Base-by-base conservation (phyloP, 495 filamentous ascomycete species). In the Trichoderma erinaceum region DNA sequence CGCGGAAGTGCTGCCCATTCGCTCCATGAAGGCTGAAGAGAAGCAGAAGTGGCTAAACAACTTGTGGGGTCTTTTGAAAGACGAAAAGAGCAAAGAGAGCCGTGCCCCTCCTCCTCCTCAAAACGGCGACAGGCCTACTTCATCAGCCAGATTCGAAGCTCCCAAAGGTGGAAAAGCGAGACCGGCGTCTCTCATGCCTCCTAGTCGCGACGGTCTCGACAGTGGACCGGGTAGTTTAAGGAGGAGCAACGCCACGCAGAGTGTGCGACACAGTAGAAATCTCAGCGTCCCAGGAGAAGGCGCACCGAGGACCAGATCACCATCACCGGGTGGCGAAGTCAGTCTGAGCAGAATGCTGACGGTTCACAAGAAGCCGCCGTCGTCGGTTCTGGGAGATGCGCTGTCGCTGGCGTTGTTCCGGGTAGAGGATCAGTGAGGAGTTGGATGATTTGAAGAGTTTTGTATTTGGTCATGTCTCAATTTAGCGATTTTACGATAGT, bases 391-490 rank as follows among this genome's bases (percentile, higher is more conserved):
- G 43, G 71, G 71, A 2, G 75, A 77, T 66, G 75, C 75, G 13
- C 74, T 77, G 74, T 71, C 75, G 1, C 41, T 77, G 70, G 75
- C 75, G 0, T 23, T 77, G 63, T 77, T 77, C 58, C 67, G 75
- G 0, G 71, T 77, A 27, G 73, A 71, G 46, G 73, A 74, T 0
- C 6, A n/a, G 18, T 66, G 35, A 52, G 23, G 23, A 23, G 13
- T 1, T 29, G 10, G 10, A 61, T 32, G 23, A 25, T 4, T 6
- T 15, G 23, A 11, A 35, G 3, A 52, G 15, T 48, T n/a, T 52
- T 61, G 23, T 10, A 21, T 27, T 10, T 32, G 23, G 27, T 25
- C 12, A 21, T 32, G 11, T 6, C 35, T 11, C 16, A 16, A 13
- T 61, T 61, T 58, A 58, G n/a, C 50, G 50, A 48, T 48, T 16